Percentiles rank a stretch among this genome's conserved stretches.
Conservation (phyloP, 2,329 filamentous ascomycete genomes). For the Aspergillus viridinutans region DNA sequence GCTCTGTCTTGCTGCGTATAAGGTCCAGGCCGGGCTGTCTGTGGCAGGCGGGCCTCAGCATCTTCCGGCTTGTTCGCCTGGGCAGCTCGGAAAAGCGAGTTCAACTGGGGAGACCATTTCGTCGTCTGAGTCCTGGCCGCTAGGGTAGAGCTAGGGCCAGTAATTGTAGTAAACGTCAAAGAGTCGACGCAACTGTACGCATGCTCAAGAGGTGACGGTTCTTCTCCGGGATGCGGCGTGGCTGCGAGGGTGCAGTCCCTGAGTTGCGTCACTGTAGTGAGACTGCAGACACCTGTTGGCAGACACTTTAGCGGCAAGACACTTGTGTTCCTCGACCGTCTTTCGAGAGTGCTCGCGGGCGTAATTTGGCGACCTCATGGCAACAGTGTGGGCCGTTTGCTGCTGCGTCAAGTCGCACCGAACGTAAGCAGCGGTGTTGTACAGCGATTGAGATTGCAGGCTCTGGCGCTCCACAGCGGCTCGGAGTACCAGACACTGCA, state of each 20-base stretch:
- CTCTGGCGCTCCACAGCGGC: constrained; percentile 20
- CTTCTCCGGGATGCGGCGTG: constrained; percentile 17
- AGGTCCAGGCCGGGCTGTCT: background rate
- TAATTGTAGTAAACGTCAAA: background rate
- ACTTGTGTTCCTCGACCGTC: constrained; percentile 32
- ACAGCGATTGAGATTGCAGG: constrained; percentile 15
- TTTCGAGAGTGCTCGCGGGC: constrained; percentile 29
- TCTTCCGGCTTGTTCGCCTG: background rate
- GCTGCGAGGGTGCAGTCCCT: constrained; percentile 16
- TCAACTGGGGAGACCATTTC: background rate
- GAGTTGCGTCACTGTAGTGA: constrained; percentile 15
- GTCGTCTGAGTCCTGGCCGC: background rate
- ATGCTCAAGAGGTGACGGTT: constrained; percentile 19
- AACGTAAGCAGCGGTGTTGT: constrained; percentile 14
- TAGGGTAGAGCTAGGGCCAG: background rate
- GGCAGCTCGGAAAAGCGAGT: background rate
- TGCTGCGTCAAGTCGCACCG: constrained; percentile 20
- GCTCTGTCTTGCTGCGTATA: background rate
- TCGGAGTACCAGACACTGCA: constrained; percentile 37
- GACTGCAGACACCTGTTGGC: constrained; percentile 17
- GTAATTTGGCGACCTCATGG: constrained; percentile 27
- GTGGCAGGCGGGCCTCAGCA: background rate
- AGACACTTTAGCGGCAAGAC: constrained; percentile 12
- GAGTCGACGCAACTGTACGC: background rate
- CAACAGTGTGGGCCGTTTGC: constrained; percentile 18